These are phyloP conservation scores for Dimocarpus longan DNA, from an alignment of 345 rosid genomes.

Conservation along the genomic window DNA sequence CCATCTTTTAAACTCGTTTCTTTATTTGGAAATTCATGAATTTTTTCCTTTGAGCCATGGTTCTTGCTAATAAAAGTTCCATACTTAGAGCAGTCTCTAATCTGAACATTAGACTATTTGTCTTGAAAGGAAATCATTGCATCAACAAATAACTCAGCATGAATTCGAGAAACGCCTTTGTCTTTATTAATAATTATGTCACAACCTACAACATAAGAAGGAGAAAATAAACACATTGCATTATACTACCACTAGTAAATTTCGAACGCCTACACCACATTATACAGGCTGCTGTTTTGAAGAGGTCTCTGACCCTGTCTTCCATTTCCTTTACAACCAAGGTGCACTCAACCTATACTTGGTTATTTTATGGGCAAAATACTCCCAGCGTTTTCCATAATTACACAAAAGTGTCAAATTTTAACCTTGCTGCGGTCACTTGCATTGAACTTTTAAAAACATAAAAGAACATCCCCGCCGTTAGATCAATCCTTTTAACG, in stretches of 20 bases:
- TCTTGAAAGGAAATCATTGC: constrained; percentile 37
- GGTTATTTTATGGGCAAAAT: too few relatives aligned
- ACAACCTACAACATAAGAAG: constrained; percentile 57
- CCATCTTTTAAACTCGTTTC: constrained; percentile 66
- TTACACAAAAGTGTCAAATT: too few relatives aligned
- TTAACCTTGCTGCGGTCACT: too few relatives aligned
- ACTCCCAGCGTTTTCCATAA: too few relatives aligned
- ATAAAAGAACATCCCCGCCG: too few relatives aligned
- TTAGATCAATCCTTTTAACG: too few relatives aligned
- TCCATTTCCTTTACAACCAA: too few relatives aligned
- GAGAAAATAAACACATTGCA: not conserved
- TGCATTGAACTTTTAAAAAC: too few relatives aligned
- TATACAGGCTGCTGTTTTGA: too few relatives aligned
- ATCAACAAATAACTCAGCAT: constrained; percentile 75
- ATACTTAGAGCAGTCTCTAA: constrained; percentile 86
- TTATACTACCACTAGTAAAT: not conserved
- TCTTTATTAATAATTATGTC: constrained; percentile 76
- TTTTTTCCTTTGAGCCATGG: constrained; percentile 51
- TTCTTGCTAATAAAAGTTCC: constrained; percentile 72
- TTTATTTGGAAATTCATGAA: constrained; percentile 65
- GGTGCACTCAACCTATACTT: too few relatives aligned
- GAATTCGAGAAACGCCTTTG: constrained; percentile 88
- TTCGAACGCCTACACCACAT: not conserved
- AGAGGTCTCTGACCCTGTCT: too few relatives aligned
- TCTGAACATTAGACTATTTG: constrained; percentile 40